A percentile compares a stretch with the other conserved stretches of the same genome.
Conservation (phyloP, 139 green algal species). For the Raphidocelis subcapitata region DNA sequence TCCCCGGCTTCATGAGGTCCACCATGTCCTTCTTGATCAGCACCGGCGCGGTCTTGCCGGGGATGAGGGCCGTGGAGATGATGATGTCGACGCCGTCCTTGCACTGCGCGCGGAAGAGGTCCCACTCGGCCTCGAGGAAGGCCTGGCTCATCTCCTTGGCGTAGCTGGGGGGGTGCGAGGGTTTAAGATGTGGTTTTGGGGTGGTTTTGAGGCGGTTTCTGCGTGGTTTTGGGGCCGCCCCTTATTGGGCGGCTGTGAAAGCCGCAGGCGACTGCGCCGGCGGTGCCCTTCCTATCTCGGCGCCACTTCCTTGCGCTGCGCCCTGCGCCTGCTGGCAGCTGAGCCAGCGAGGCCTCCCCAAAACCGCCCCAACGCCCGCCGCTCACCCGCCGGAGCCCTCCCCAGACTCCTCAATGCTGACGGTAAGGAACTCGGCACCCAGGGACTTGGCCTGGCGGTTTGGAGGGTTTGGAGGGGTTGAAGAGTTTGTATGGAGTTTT, state of each 20-base stretch:
- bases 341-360: too few species aligned
- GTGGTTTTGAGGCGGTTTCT: too few species aligned
- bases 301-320: too few species aligned
- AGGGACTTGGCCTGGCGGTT: conserved; percentile 73
- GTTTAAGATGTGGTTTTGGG: too few species aligned
- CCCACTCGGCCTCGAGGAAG: conserved; percentile 75
- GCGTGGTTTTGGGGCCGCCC: too few species aligned
- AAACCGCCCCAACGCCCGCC: too few species aligned
- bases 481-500: background rate
- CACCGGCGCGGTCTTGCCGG: conserved; percentile 80
- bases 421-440: conserved; percentile 85
- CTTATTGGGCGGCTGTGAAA: too few species aligned
- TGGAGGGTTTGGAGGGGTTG: background rate
- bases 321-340: too few species aligned
- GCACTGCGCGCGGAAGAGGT: conserved; percentile 67
- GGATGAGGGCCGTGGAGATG: conserved; percentile 84
- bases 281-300: too few species aligned
- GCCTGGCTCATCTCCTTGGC: conserved; percentile 84
- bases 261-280: too few species aligned
- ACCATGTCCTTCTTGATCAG: conserved; percentile 84
- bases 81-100: conserved; percentile 88
- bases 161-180: too few species aligned
- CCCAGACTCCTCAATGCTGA: conserved; percentile 73
- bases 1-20: conserved; percentile 79
- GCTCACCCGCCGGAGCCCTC: conserved; percentile 69